Conservation (phyloP, 345 rosid species). For the Moricandia arvensis region DNA sequence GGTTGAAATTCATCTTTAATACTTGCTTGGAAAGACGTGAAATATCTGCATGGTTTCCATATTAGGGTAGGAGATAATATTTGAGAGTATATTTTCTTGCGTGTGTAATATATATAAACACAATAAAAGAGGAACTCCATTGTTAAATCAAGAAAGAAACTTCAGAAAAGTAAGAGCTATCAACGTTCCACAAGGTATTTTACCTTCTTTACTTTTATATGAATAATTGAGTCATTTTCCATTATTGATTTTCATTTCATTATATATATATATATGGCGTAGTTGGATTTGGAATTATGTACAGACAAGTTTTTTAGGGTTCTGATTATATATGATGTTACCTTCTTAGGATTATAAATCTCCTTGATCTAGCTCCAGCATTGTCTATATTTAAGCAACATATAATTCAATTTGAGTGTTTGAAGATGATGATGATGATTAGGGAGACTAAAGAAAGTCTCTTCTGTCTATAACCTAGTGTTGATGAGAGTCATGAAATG, state of each 20-base stretch:
- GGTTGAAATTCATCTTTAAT: background rate
- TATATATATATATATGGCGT: background rate
- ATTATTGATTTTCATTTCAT: background rate
- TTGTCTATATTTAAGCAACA: background rate
- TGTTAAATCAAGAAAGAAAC: constrained; percentile 37
- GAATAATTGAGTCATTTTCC: background rate
- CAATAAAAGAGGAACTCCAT: constrained; percentile 28
- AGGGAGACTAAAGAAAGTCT: background rate
- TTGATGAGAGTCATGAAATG: background rate
- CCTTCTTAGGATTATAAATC: background rate
- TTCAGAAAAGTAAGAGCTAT: constrained; percentile 30
- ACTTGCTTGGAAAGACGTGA: constrained; percentile 6
- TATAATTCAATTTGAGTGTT: background rate
- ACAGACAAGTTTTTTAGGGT: background rate
- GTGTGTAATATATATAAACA: constrained; percentile 29
- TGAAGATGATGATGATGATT: background rate
- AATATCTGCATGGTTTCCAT: constrained; percentile 2
- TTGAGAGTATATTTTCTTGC: constrained; percentile 16
- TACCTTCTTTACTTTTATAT: background rate
- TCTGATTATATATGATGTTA: background rate
- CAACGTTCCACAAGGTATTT: constrained; percentile 24
- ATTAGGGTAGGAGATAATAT: constrained; percentile 20
- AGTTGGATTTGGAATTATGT: background rate
- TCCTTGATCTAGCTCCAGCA: background rate
- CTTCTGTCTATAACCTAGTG: background rate